phyloP scores from a whole-genome alignment of 805 yeast genomes.

The Wickerhamiella sergipiensis region DNA sequence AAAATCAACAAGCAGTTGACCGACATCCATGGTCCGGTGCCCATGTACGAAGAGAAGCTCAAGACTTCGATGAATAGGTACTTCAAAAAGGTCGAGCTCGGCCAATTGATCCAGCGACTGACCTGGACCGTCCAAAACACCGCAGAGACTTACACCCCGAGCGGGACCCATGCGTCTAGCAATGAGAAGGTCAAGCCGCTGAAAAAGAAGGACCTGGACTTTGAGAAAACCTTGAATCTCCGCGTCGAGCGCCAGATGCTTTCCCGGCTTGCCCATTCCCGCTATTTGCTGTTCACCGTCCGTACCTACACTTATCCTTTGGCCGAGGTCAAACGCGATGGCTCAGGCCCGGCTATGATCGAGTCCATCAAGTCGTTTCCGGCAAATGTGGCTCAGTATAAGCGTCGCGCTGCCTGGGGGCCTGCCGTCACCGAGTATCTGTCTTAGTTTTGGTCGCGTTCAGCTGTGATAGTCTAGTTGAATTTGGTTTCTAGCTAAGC shows the following conservation, averaged over 20 bases:
- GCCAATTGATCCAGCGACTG: constrained; percentile 44
- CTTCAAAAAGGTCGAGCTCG: constrained; percentile 41
- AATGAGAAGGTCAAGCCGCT: constrained; percentile 18
- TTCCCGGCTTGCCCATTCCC: constrained; percentile 37
- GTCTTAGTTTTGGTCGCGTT: too few species aligned
- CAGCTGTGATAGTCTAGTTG: too few species aligned
- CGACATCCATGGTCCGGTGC: constrained; percentile 57
- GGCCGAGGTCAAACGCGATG: constrained; percentile 32
- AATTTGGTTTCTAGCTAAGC: too few species aligned
- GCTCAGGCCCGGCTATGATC: constrained; percentile 36
- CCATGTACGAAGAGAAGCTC: constrained; percentile 44
- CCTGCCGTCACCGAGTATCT: constrained; percentile 39
- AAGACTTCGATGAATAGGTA: constrained; percentile 53
- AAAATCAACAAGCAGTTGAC: constrained; percentile 43
- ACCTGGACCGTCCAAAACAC: constrained; percentile 55
- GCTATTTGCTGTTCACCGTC: constrained; percentile 37
- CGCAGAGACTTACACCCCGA: constrained; percentile 33
- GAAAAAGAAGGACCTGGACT: constrained; percentile 26
- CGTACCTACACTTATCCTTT: constrained; percentile 47
- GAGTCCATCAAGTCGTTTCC: constrained; percentile 57
- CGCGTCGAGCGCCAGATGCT: constrained; percentile 48
- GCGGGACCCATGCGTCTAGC: constrained; percentile 30
- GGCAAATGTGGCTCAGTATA: constrained; percentile 44
- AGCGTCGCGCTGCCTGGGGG: constrained; percentile 56
- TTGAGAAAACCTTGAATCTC: constrained; percentile 33